Conservation (phyloP, 2,329 filamentous ascomycete species). For the Lizonia empirigonia region DNA sequence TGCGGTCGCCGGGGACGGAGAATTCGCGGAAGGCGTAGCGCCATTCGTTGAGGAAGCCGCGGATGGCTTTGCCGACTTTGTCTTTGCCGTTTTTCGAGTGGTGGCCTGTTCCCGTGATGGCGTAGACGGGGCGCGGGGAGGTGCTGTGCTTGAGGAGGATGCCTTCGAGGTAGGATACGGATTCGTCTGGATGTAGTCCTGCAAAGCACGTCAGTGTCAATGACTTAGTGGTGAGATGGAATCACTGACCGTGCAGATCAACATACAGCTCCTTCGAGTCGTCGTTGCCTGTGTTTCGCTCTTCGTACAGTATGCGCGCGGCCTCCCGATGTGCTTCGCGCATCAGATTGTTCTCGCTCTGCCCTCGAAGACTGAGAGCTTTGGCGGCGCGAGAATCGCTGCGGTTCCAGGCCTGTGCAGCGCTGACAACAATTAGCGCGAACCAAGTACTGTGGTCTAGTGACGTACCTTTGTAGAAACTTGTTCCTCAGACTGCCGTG, state of each 20-base stretch:
- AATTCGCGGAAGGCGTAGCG: conserved; percentile 96
- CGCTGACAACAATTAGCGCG: conserved; percentile 59
- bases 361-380: conserved; percentile 88
- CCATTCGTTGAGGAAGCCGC: conserved; percentile 92
- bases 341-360: conserved; percentile 97
- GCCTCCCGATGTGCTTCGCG: conserved; percentile 95
- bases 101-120: conserved; percentile 94
- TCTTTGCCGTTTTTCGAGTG: conserved; percentile 99
- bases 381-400: conserved; percentile 97
- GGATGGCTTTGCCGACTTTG: conserved; percentile 93
- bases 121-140: conserved; percentile 77
- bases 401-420: conserved; percentile 97
- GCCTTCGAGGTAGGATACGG: conserved; percentile 88
- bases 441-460: background rate
- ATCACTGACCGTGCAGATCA: conserved; percentile 74
- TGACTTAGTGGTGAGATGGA: background rate
- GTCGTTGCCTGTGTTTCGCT: conserved; percentile 76
- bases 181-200: conserved; percentile 95
- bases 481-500: conserved; percentile 96
- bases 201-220: conserved; percentile 12
- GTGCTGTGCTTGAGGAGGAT: conserved; percentile 84
- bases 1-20: conserved; percentile 91
- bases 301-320: conserved; percentile 87
- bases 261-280: conserved; percentile 79
- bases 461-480: conserved; percentile 83